Base-by-base conservation (phyloP, 2,329 filamentous ascomycete species). In the Cladosporium sp. region DNA sequence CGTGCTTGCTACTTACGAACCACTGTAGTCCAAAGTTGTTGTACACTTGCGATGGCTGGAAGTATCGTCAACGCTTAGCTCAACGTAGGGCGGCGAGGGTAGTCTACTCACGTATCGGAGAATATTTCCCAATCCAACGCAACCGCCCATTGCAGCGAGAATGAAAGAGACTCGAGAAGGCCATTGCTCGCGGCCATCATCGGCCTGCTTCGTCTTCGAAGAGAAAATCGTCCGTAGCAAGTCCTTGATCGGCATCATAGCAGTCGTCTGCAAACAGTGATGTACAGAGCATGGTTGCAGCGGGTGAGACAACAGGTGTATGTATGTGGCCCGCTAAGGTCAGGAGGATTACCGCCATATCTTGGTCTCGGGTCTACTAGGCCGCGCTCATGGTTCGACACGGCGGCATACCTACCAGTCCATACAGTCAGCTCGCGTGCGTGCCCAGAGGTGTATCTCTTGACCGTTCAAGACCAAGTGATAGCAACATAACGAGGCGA, bases 21-120 rank as follows among this genome's bases (percentile, higher is more conserved):
- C 82, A 85, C 65, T 84, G 82, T 3, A 84, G 72, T 2, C 82
- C 82, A 58, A 82, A 76, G 66, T 84, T 84, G 71, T 84, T 84
- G 76, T 82, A 85, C 1, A 84, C 77, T 42, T 82, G 79, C 0
- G 81, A 84, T 1, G 82, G 82, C 61, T 84, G n/a, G n/a, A 22
- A 4, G 19, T 20, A 25, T 3, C 15, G 28, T 56, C 42, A 56
- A 42, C 25, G n/a, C 14, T n/a, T 2, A 6, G 15, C 11, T 2
- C 15, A 14, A 11, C n/a, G 15, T 19, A 22, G 7, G 5, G 37
- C 5, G 22, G 11, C 28, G 14, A 9, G 6, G 25, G 40, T n/a
- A 42, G 38, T 45, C 15, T 17, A 9, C 52, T 37, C 25, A 56
- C 54, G 36, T 56, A 56, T 56, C 54, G 19, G 11, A 56, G 54